These are phyloP conservation scores for Nidularia pulvinata DNA, from an alignment of 768 basidiomycete species.

Conservation along the genomic window DNA sequence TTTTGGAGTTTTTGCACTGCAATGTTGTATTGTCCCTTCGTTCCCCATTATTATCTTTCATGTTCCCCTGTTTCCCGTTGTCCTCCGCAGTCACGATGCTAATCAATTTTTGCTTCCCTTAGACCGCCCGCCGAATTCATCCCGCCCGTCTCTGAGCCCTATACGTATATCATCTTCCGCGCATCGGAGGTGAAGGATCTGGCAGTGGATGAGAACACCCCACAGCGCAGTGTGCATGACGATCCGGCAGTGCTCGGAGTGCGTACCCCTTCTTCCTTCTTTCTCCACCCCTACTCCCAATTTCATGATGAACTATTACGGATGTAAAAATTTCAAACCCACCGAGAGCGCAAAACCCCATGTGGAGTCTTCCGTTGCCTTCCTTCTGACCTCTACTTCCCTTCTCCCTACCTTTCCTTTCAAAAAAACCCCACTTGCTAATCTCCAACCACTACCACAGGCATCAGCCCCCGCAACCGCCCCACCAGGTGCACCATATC, in stretches of 20 bases:
- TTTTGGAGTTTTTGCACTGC: too few species aligned
- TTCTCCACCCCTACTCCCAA: constrained; percentile 10
- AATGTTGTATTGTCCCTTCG: constrained; percentile 1
- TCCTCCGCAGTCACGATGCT: background rate
- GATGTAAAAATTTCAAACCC: constrained; percentile 19
- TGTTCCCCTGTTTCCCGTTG: background rate
- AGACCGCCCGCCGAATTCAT: constrained; percentile 80
- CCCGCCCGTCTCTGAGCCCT: constrained; percentile 81
- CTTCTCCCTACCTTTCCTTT: background rate
- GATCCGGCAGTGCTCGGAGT: constrained; percentile 87
- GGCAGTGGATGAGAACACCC: constrained; percentile 73
- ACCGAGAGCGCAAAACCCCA: constrained; percentile 39
- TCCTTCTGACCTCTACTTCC: constrained; percentile 44
- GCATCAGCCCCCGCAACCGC: constrained; percentile 32
- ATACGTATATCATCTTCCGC: constrained; percentile 90
- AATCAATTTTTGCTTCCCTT: constrained; percentile 2
- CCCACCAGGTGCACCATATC: constrained; percentile 25
- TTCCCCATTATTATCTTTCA: constrained; percentile 7
- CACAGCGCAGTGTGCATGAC: constrained; percentile 68
- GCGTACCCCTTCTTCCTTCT: constrained; percentile 22
- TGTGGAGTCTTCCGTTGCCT: constrained; percentile 62
- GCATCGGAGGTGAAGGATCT: constrained; percentile 90
- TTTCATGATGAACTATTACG: constrained; percentile 23
- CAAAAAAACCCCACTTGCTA: background rate
- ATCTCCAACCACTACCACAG: background rate